Evolutionary conservation across 495 filamentous ascomycete genomes (phyloP).

Genomic region (Rusavskia elegans): DNA sequence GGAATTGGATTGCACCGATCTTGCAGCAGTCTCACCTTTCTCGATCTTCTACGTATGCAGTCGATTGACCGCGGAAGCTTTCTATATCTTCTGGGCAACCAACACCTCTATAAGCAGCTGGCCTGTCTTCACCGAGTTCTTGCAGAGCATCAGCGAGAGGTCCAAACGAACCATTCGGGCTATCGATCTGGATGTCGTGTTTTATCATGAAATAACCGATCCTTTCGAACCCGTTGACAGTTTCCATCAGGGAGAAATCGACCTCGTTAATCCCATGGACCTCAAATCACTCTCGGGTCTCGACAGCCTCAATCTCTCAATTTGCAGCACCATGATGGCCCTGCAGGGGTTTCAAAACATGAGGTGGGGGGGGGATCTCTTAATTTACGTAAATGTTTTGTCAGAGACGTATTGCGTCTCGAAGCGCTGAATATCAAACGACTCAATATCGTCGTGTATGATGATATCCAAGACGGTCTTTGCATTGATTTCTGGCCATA

Average conservation of each 20-base stretch:
- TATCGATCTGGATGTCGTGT: not conserved
- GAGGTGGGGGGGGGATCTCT: not conserved
- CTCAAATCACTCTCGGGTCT: not conserved
- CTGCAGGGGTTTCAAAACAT: no score
- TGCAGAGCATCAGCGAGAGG: not conserved
- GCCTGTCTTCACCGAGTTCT: not conserved
- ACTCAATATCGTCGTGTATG: not conserved
- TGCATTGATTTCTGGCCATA: no score
- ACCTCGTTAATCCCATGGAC: not conserved
- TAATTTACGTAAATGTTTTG: not conserved
- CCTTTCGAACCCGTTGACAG: no score
- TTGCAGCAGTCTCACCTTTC: not conserved
- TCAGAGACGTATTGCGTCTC: not conserved
- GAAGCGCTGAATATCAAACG: not conserved
- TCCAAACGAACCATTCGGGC: not conserved
- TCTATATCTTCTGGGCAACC: slow-evolving; percentile 5
- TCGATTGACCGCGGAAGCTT: slow-evolving; percentile 3
- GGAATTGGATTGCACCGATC: no score
- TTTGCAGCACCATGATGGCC: not conserved
- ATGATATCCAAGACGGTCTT: not conserved
- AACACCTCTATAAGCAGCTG: slow-evolving; percentile 3
- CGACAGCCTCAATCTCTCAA: not conserved
- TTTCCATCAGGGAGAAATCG: no score
- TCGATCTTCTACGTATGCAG: slow-evolving; percentile 4
- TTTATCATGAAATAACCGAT: not conserved